Conservation (phyloP, 495 filamentous ascomycete genomes). For the Aspergillus carlsbadensis region DNA sequence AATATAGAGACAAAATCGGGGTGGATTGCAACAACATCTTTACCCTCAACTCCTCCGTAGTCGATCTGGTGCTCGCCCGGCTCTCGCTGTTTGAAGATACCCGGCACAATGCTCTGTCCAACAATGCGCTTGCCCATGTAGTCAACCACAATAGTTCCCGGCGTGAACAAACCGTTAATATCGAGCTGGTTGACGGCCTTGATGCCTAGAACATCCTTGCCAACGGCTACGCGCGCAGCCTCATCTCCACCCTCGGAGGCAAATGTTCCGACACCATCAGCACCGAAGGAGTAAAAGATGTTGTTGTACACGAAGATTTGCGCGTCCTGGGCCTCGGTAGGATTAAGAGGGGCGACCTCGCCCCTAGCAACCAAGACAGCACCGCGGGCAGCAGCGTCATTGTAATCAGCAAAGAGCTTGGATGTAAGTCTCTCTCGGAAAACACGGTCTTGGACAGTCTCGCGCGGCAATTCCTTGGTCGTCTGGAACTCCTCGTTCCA, state of each 20-base stretch:
- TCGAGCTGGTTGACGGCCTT: slow-evolving; percentile 95
- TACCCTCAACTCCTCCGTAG: slow-evolving; percentile 97
- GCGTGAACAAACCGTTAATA: slow-evolving; percentile 88
- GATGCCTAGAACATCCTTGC: slow-evolving; percentile 94
- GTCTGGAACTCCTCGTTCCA: slow-evolving; percentile 99
- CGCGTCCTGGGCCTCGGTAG: slow-evolving; percentile 86
- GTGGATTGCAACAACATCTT: slow-evolving; percentile 89
- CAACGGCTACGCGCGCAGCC: slow-evolving; percentile 91
- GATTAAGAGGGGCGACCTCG: slow-evolving; percentile 94
- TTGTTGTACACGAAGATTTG: slow-evolving; percentile 99
- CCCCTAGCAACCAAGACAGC: slow-evolving; percentile 92
- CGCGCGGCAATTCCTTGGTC: slow-evolving; percentile 87
- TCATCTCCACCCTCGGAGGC: slow-evolving; percentile 95
- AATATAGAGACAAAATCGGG: slow-evolving; percentile 82
- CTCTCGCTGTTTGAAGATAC: slow-evolving; percentile 98
- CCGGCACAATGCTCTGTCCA: slow-evolving; percentile 96
- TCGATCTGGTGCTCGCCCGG: slow-evolving; percentile 98
- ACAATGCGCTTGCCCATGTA: slow-evolving; percentile 97
- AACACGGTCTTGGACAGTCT: slow-evolving; percentile 91
- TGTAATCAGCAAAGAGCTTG: slow-evolving; percentile 97
- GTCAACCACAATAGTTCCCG: slow-evolving; percentile 94
- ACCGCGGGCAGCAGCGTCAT: slow-evolving; percentile 88
- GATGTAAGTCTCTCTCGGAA: slow-evolving; percentile 92
- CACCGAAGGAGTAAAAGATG: slow-evolving; percentile 98
- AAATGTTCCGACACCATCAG: slow-evolving; percentile 97